Base-by-base conservation (phyloP, 441 rosid genomes). In the Geranium incanum region DNA sequence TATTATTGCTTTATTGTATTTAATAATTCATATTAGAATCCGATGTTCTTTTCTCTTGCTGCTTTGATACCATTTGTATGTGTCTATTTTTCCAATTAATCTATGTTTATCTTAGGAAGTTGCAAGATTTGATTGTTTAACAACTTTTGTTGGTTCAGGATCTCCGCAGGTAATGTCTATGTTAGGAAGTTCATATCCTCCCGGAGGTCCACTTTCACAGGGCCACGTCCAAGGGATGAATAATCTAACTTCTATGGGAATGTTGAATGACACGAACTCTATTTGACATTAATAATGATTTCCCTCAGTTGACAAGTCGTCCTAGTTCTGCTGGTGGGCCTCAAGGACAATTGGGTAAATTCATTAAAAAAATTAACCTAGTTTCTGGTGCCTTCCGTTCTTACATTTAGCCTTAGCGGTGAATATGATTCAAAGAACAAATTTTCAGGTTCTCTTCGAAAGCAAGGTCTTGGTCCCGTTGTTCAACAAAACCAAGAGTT, bases 401-500 rank as follows among this genome's bases (percentile, higher is more conserved):
- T 11, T 70, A 45, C 5, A 63, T 36, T 71, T 19, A 28, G 50
- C 39, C n/a, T 68, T 55, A 66, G 50, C 66, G 55, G 50, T 72
- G 76, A 59, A 72, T 78, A 19, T 77, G 77, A 70, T 62, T 13
- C 48, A 38, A 75, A 70, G 70, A 43, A 16, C 66, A 33, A 43
- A n/a, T 6, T 71, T 78, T 77, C 88, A 93, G 99, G 92, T 64
- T 86, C 98, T 68, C 77, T 87, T 70, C 81, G 92, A 66, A 93
- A 95, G 83, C 97, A 89, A 78, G 94, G 92, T 82, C 91, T 87
- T 75, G 92, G 92, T 77, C 91, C 98, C 37, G 88, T 95, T 75
- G 97, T 86, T 78, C 99, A 92, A 73, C 98, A 95, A 82, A 95
- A 88, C 79, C 98, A 93, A 82, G 99, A 95, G 85, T 95, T 92